phyloP scores from a whole-genome alignment of 2,329 filamentous ascomycete genomes.

The Daldinia sp. region DNA sequence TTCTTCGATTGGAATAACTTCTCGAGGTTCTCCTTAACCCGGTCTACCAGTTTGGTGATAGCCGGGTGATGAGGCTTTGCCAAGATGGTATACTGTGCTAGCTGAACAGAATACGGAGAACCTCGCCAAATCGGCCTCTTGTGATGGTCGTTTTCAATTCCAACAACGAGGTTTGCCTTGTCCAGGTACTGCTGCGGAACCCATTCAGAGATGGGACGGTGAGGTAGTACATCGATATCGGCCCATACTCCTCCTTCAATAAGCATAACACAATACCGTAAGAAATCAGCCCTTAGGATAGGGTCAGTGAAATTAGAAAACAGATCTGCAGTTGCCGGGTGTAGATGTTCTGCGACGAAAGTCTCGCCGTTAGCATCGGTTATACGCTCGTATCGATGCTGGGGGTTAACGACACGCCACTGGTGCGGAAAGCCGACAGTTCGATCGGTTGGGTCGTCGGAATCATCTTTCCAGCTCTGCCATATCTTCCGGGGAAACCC shows the following conservation, averaged over 20 bases:
- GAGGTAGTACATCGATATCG: conserved; percentile 74
- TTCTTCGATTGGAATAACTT: conserved; percentile 41
- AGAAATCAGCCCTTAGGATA: conserved; percentile 70
- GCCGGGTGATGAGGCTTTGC: conserved; percentile 78
- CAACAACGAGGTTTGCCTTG: conserved; percentile 74
- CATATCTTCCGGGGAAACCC: conserved; percentile 49
- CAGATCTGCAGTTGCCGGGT: conserved; percentile 64
- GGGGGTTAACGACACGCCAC: conserved; percentile 45
- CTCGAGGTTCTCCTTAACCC: conserved; percentile 63
- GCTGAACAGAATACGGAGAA: conserved; percentile 76
- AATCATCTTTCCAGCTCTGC: conserved; percentile 52
- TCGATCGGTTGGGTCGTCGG: conserved; percentile 47
- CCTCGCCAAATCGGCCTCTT: conserved; percentile 61
- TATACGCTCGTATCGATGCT: conserved; percentile 49
- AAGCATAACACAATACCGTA: conserved; percentile 71
- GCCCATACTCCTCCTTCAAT: conserved; percentile 78
- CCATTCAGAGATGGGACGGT: conserved; percentile 76
- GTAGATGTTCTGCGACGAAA: conserved; percentile 73
- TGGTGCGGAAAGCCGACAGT: conserved; percentile 49
- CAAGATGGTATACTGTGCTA: conserved; percentile 81
- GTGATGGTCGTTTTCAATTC: conserved; percentile 74
- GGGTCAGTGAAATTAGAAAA: conserved; percentile 62
- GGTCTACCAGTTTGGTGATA: conserved; percentile 73
- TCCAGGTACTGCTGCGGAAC: conserved; percentile 71
- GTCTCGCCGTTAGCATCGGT: conserved; percentile 47